A percentile compares a stretch with the other conserved stretches of the same genome.
phyloP scores from a whole-genome alignment of 352 stramenopile genomes.

The Bremia lactucae region DNA sequence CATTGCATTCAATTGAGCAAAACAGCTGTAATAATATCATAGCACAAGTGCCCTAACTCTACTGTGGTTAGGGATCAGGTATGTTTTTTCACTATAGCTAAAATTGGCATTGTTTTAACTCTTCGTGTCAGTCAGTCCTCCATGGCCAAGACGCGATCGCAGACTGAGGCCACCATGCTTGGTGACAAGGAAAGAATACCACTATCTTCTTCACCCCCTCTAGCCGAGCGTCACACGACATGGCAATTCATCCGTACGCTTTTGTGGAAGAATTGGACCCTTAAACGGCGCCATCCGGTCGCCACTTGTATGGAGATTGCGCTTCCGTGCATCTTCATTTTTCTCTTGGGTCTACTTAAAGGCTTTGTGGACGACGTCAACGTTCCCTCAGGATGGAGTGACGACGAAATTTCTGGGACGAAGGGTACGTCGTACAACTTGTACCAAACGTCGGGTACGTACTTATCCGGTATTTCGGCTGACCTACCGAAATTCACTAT shows the following conservation, averaged over 20 bases:
- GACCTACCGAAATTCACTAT: constrained; percentile 37
- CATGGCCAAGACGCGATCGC: constrained; percentile 15
- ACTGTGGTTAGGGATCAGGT: too few relatives aligned
- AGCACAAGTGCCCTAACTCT: too few relatives aligned
- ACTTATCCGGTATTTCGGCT: constrained; percentile 17
- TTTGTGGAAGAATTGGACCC: constrained; percentile 52
- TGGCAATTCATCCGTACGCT: constrained; percentile 20
- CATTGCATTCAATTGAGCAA: too few relatives aligned
- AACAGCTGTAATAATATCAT: too few relatives aligned
- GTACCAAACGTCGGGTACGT: constrained; percentile 26
- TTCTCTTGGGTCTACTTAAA: constrained; percentile 51
- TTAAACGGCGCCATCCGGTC: constrained; percentile 48
- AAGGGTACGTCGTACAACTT: constrained; percentile 41
- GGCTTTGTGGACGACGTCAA: constrained; percentile 28
- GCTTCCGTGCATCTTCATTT: constrained; percentile 48
- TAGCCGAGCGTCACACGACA: constrained; percentile 18
- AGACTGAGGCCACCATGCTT: constrained; percentile 11
- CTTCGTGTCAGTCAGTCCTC: too few relatives aligned
- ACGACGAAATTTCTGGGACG: constrained; percentile 13
- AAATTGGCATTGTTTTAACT: too few relatives aligned
- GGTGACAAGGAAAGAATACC: constrained; percentile 5
- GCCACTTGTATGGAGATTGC: constrained; percentile 41
- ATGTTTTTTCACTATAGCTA: too few relatives aligned
- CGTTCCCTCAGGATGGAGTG: constrained; percentile 43
- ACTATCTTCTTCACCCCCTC: background rate